A percentile compares a stretch with the other conserved stretches of the same genome.
Conservation (phyloP, 1,284 basidiomycete species). For the Ceratobasidium sp. region DNA sequence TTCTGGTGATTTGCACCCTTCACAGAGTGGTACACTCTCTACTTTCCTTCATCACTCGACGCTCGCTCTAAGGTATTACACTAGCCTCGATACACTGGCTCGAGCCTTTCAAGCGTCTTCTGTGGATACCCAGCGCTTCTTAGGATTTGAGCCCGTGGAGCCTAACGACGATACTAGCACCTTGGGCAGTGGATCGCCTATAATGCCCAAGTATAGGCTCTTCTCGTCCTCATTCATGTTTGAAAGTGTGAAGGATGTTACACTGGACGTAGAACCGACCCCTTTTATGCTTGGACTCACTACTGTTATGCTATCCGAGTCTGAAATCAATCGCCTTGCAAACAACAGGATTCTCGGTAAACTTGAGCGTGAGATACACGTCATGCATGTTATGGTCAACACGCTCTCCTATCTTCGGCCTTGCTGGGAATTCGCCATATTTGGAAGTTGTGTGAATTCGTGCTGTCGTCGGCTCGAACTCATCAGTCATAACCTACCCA, state of each 20-base stretch:
- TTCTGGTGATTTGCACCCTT: background rate
- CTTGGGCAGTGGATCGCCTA: background rate
- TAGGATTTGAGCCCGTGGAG: slow-evolving; percentile 21
- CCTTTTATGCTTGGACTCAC: background rate
- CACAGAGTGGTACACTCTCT: background rate
- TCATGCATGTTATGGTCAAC: background rate
- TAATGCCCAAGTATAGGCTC: background rate
- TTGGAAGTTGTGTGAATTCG: background rate
- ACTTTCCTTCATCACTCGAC: background rate
- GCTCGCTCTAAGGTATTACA: slow-evolving; percentile 13
- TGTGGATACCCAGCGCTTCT: slow-evolving; percentile 1
- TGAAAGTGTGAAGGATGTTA: background rate
- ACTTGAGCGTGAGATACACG: background rate
- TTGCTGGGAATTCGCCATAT: slow-evolving; percentile 13
- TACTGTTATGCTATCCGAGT: slow-evolving; percentile 1
- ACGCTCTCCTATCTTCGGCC: background rate
- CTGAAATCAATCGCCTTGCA: slow-evolving; percentile 14
- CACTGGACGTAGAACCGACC: background rate
- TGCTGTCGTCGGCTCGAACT: slow-evolving; percentile 5
- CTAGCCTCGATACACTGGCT: background rate
- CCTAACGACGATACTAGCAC: background rate
- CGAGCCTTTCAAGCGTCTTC: background rate
- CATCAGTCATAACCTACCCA: background rate
- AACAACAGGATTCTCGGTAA: background rate
- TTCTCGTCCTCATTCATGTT: slow-evolving; percentile 24